Base-by-base conservation (phyloP, 768 basidiomycete genomes). In the Cubamyces lactineus region DNA sequence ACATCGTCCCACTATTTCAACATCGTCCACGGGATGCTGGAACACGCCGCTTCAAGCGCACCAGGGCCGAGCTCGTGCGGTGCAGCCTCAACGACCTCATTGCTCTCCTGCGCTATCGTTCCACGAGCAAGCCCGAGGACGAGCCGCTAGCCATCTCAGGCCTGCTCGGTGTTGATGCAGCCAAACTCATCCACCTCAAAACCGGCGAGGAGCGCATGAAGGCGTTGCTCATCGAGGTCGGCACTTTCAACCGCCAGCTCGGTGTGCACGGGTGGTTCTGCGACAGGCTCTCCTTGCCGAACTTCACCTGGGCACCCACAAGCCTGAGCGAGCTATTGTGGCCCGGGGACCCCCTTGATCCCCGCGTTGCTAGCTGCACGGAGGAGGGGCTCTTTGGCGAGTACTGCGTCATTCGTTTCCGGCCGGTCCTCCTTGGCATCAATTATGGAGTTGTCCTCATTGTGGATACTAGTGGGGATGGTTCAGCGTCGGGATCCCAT, bases 61-160 rank as follows among this genome's bases (percentile, higher is more conserved):
- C 2, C 47, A 48, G 1, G 47, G 1, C 21, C 21, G 3, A 5
- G 13, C n/a, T 15, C 21, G 24, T 21, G 13, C 17, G n/a, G 21
- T 46, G 42, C 40, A 57, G 48, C 5, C 47, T 59, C n/a, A 23
- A 39, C 17, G 50, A 61, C 19, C 11, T 53, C 5, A 19, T 61
- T 13, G 9, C 13, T 6, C 39, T 53, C 21, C n/a, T 61, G 7
- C 51, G 23, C 28, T 24, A 40, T n/a, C 26, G 61, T 5, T 26
- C 48, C 17, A 57, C 54, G 3, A 51, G 48, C 23, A 51, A 57
- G 19, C 48, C 48, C 17, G 53, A 56, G 48, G 61, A 62, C 30
- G 61, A 62, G 42, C 43, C 61, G 5, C 39, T 62, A 38, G 61
- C 61, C 2, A 62, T 62, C 19, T 26, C 61, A 1, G 46, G 47